A percentile compares a stretch with the other conserved stretches of the same genome.
phyloP scores from a whole-genome alignment of 495 filamentous ascomycete species.

The Zalerion maritima region DNA sequence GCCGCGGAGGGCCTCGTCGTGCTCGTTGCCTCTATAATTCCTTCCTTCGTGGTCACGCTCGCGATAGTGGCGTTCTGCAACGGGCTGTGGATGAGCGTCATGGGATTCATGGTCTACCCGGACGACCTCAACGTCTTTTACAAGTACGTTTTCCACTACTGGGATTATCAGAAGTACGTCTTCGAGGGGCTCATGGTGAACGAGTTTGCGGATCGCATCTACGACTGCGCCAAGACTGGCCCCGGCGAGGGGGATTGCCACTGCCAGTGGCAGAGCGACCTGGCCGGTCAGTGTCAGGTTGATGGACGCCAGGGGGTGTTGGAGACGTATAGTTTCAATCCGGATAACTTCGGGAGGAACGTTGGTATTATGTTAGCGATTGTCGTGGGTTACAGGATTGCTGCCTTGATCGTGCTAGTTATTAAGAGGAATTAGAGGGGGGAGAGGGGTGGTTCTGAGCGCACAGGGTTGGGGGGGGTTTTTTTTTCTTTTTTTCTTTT shows the following conservation, averaged over 20 bases:
- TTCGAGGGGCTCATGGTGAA: slow-evolving; percentile 90
- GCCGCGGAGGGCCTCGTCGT: slow-evolving; percentile 73
- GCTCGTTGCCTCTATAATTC: slow-evolving; percentile 53
- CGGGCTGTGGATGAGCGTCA: slow-evolving; percentile 74
- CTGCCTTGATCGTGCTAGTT: slow-evolving; percentile 27
- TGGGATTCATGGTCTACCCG: slow-evolving; percentile 63
- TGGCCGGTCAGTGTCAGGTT: slow-evolving; percentile 51
- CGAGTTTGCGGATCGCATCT: slow-evolving; percentile 51
- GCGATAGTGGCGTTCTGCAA: slow-evolving; percentile 70
- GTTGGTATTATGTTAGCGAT: slow-evolving; percentile 64
- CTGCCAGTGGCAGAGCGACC: slow-evolving; percentile 54
- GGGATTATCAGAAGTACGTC: slow-evolving; percentile 72
- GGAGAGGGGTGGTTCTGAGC: too few species aligned
- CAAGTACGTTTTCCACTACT: slow-evolving; percentile 73
- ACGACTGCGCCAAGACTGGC: slow-evolving; percentile 42
- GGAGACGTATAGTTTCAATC: slow-evolving; percentile 49
- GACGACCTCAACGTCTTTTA: slow-evolving; percentile 64
- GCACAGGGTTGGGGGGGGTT: too few species aligned
- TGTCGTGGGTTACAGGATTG: slow-evolving; percentile 52
- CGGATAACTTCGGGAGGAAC: slow-evolving; percentile 49
- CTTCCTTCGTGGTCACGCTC: slow-evolving; percentile 62
- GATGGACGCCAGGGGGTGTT: slow-evolving; percentile 53
- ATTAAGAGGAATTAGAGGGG: too few species aligned
- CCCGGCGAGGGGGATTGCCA: slow-evolving; percentile 31
- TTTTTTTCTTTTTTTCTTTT: too few species aligned